Evolutionary conservation across 1,284 basidiomycete genomes (phyloP).

Genomic region (Ganoderma sinense): DNA sequence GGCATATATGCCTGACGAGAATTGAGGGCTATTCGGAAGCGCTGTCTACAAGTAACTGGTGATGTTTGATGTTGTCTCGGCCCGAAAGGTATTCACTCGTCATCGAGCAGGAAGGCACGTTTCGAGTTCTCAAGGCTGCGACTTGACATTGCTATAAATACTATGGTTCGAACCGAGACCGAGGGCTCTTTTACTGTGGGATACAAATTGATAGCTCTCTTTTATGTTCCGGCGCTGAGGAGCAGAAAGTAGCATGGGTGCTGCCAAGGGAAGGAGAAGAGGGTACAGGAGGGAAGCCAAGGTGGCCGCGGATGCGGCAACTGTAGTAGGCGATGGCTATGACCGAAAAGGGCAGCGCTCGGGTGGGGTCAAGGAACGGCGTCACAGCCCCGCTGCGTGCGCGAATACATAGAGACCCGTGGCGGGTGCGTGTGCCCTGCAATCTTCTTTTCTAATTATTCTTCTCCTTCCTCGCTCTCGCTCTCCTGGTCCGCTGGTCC

Average conservation of each 20-base stretch:
- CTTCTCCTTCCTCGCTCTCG: slow-evolving; percentile 8
- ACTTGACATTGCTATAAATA: neutral
- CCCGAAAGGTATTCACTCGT: neutral
- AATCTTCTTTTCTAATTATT: slow-evolving; percentile 5
- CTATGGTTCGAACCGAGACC: neutral
- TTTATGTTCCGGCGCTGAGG: neutral
- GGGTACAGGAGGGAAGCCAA: too few relatives aligned
- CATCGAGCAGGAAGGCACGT: neutral
- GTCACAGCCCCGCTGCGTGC: slow-evolving; percentile 27
- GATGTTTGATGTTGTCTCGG: neutral
- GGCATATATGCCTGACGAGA: too few relatives aligned
- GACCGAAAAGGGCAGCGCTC: neutral
- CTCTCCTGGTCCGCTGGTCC: neutral
- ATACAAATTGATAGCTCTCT: neutral
- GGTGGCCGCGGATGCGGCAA: neutral
- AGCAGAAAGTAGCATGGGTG: neutral
- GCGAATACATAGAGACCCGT: slow-evolving; percentile 14
- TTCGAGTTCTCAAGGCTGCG: neutral
- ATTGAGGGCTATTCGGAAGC: neutral
- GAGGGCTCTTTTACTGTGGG: neutral
- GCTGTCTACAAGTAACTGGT: neutral
- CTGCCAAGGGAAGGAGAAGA: neutral
- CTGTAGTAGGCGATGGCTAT: neutral
- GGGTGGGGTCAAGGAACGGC: neutral
- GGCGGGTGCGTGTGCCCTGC: slow-evolving; percentile 9